Base-by-base conservation (phyloP, 106 monocot genomes). In the Dendrobium catenatum region DNA sequence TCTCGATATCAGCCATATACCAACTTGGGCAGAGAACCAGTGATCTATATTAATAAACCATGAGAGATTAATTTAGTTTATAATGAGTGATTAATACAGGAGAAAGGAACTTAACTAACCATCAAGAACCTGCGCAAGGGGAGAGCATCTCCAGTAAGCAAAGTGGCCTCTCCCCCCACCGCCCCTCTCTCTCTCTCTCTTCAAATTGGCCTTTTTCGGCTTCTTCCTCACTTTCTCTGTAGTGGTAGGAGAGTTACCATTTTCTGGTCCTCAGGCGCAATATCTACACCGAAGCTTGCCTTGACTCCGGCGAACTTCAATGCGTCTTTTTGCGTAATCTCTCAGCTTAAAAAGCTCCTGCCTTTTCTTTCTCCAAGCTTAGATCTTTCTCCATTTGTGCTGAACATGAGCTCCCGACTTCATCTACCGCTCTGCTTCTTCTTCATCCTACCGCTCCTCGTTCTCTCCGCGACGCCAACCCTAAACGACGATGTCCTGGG, bases 401-500 rank as follows among this genome's bases (percentile, higher is more conserved):
- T 37, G 4, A 11, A 9, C 15, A 70, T 70, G 70, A 70, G 70
- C 37, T 13, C 2, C 37, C 16, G 15, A 4, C 16, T 15, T 70
- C 70, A 16, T 70, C 16, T 70, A 3, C 33, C 70, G 4, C 43
- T 64, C 82, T 44, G 66, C 82, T 76, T 84, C 72, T 49, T 84
- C 73, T 41, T 88, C 54, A 42, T 88, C 75, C 73, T 73, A 18
- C 74, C 77, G 4, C 6, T 66, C 49, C 37, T 73, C 27, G 70
- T 79, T 46, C 19, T 68, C 10, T 79, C 85, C 42, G 67, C 55
- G n/a, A 68, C 61, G 54, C 79, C 88, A 9, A 67, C 84, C 42
- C 72, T 95, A 31, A 91, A 89, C 85, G 95, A 95, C 80, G 95
- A 95, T 83, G 91, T 95, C n/a, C 89, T 95, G 17, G 95, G 91